Evolutionary conservation across 768 basidiomycete species (phyloP).

Genomic region (Phallus indusiatus): DNA sequence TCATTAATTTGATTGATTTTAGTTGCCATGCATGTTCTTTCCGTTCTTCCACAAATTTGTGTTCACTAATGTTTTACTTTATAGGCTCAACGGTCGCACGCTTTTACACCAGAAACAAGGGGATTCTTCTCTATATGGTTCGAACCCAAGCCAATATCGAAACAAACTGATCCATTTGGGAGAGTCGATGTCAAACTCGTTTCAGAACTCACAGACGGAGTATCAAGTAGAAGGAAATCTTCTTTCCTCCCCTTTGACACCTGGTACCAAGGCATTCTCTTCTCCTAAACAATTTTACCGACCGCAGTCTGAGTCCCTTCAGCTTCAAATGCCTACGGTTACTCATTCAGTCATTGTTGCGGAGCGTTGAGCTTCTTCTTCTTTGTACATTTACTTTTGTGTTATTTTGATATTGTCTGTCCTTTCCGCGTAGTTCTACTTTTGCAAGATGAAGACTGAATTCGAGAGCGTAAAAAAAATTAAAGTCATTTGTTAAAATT

Average conservation of each 20-base stretch:
- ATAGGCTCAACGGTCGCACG: conserved; percentile 2
- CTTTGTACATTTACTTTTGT: too few species aligned
- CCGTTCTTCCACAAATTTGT: background rate
- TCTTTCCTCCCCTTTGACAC: background rate
- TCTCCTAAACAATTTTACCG: background rate
- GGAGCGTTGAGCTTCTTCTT: background rate
- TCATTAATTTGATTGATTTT: background rate
- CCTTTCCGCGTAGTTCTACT: too few species aligned
- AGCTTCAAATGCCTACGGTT: background rate
- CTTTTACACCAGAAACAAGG: background rate
- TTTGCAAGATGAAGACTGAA: too few species aligned
- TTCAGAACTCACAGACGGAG: background rate
- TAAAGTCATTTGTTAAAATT: too few species aligned
- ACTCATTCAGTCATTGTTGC: background rate
- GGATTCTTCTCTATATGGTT: background rate
- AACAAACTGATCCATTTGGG: background rate
- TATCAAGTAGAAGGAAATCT: background rate
- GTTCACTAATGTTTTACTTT: background rate
- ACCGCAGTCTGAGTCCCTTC: background rate
- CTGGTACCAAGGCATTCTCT: background rate
- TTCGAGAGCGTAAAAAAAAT: too few species aligned
- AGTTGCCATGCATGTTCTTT: background rate
- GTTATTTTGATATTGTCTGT: too few species aligned
- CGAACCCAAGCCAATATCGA: background rate
- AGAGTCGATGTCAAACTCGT: background rate